Base-by-base conservation (phyloP, 768 basidiomycete genomes). In the Coprinopsis sp. region DNA sequence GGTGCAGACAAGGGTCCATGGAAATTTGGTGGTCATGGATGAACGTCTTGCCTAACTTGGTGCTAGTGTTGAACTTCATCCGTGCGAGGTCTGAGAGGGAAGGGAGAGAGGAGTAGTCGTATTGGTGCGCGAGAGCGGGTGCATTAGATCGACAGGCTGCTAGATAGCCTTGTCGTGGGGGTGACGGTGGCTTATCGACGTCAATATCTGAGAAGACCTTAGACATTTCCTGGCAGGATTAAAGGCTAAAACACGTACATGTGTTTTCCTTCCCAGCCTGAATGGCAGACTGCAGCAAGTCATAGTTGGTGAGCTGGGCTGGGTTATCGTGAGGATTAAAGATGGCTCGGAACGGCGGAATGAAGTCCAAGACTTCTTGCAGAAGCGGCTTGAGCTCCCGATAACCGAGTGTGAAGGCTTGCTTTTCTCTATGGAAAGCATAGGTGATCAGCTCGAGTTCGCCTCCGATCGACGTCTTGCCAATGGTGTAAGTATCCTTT, bases 271-370 rank as follows among this genome's bases (percentile, higher is more conserved):
- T 64, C 1, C 70, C 74, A 3, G 73, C 71, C 33, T 64, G 46
- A 21, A 70, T n/a, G 1, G 69, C 71, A 22, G 54, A 47, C 3
- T 58, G 21, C 50, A 58, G 68, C 12, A 71, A 42, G 18, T 70
- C 65, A 41, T 63, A 65, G 44, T 72, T 64, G 0, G 66, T 58
- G 7, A 63, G 59, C 23, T 73, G 48, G 42, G 68, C 68, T 2
- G 76, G 76, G 39, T 63, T 72, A 45, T 77, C 77, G 49, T 74
- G 70, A 4, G 76, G 74, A n/a, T 66, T 71, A 50, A 79, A 76
- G 0, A 73, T 66, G 4, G 76, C 76, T 7, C 73, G 63, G 42
- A 81, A 79, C 1, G 71, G 65, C 0, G 76, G 74, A 2, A 79
- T 54, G 16, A 56, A 58, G 4, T 62, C 48, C 42, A 73, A 59